Evolutionary conservation across 2,329 filamentous ascomycete species (phyloP), one percentile per base, ranked within the genome.

Genomic region (Ophiocordyceps robertsii): DNA sequence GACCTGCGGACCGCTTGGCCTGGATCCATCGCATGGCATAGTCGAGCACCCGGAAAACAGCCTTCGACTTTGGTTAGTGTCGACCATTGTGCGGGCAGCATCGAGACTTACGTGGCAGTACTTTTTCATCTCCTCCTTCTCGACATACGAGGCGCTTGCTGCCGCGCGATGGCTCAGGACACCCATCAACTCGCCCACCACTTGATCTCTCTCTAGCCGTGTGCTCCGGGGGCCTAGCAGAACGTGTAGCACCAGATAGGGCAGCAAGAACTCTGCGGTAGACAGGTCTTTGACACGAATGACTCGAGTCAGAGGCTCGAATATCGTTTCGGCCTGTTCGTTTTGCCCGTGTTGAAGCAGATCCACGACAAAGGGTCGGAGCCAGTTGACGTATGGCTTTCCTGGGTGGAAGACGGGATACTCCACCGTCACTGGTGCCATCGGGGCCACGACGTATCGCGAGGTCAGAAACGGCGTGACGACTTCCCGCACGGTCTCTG

Each of bases 11-110:
- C 44, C 61, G 55, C 58, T 86, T 93, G 42, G 82, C 77, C 53
- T 95, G 87, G 21, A 93, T 67, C 88, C 90, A 98, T 49, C 82
- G 75, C 55, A 87, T 88, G 46, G 90, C 75, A 58, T 98, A 96
- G 59, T 98, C 93, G 0, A 98, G 71, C 4, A 93, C 77, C 38
- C 82, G 77, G 58, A 98, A 98, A 2, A 95, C 81, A 44, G 84
- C 87, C 84, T 92, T n/a, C 2, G 27, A 13, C 6, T n/a, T 12
- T 9, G 21, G 38, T 46, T 31, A 43, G 44, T 6, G 6, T 6
- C 12, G 6, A 30, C 9, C 16, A 27, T 9, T 10, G 13, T 4
- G n/a, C 24, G 24, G 16, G 13, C 5, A 41, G 7, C n/a, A 24
- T 11, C 27, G 11, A 4, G 7, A 31, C 29, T 65, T 67, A 87